Conservation (phyloP, 441 rosid species). For the Theobroma grandiflorum region DNA sequence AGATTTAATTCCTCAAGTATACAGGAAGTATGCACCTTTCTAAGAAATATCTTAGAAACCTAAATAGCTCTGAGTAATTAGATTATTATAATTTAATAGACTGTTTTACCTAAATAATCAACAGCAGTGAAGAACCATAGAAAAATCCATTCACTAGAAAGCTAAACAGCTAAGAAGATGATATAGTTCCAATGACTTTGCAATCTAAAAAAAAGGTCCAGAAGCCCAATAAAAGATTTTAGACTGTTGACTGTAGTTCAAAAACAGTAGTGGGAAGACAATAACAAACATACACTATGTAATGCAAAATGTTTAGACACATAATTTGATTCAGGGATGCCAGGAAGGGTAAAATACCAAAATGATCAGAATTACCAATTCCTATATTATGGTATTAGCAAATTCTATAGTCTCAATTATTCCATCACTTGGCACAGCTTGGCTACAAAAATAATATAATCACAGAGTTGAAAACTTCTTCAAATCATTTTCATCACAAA, state of each 20-base stretch:
- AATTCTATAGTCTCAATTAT: not conserved
- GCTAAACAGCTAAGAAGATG: not conserved
- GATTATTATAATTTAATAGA: not conserved
- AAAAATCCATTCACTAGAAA: not conserved
- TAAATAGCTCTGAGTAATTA: not conserved
- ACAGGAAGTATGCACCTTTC: not conserved
- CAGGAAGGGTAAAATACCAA: not conserved
- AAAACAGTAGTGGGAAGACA: not conserved
- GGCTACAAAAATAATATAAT: not conserved
- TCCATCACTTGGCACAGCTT: not conserved
- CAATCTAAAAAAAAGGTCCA: not conserved
- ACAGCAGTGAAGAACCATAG: not conserved
- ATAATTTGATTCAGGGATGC: not conserved
- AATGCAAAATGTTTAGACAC: not conserved
- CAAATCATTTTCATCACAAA: not conserved
- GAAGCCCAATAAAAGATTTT: not conserved
- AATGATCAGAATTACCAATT: not conserved
- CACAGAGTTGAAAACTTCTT: not conserved
- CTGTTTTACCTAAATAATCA: not conserved
- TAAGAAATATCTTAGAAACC: not conserved
- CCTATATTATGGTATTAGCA: not conserved
- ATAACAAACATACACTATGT: not conserved
- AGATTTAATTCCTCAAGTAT: not conserved
- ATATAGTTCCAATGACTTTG: not conserved
- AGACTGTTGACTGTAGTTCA: not conserved